These are phyloP conservation scores for Mycena vitilis DNA, from an alignment of 768 basidiomycete species.

Conservation along the genomic window DNA sequence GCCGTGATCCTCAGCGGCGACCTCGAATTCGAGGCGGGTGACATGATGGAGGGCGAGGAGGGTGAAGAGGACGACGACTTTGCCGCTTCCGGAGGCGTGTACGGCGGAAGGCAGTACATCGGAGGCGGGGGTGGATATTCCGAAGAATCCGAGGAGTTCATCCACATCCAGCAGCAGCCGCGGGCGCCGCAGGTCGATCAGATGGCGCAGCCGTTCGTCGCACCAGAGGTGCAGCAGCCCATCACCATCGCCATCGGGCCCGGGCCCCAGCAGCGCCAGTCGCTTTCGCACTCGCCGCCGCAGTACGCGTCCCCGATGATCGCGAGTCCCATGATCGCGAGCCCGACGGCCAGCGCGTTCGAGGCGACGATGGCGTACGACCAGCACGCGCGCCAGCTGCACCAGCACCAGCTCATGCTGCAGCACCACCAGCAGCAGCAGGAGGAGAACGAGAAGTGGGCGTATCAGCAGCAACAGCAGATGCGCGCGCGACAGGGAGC, in stretches of 20 bases:
- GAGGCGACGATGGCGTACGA: conserved; percentile 30
- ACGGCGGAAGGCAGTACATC: conserved; percentile 7
- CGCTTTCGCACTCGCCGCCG: conserved; percentile 29
- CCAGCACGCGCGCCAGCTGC: conserved; percentile 35
- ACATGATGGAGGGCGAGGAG: conserved; percentile 59
- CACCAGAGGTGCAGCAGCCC: conserved; percentile 23
- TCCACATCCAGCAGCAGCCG: conserved; percentile 30
- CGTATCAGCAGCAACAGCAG: conserved; percentile 33
- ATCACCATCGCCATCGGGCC: conserved; percentile 32
- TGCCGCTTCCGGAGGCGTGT: not conserved
- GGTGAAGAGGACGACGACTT: conserved; percentile 63
- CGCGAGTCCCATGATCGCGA: conserved; percentile 36
- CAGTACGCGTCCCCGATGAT: conserved; percentile 34
- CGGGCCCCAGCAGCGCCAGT: conserved; percentile 17
- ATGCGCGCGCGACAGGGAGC: conserved; percentile 31
- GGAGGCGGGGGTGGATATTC: conserved; percentile 3
- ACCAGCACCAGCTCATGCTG: conserved; percentile 35
- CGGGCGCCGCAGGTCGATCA: conserved; percentile 23
- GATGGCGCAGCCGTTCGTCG: conserved; percentile 24
- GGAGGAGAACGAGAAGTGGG: conserved; percentile 37
- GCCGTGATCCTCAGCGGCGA: conserved; percentile 77
- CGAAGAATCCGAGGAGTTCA: conserved; percentile 31
- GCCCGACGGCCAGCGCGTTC: conserved; percentile 23
- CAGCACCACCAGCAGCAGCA: conserved; percentile 33
- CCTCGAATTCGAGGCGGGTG: conserved; percentile 69